phyloP scores from a whole-genome alignment of 75 land plant species.

The Azolla pinnata region DNA sequence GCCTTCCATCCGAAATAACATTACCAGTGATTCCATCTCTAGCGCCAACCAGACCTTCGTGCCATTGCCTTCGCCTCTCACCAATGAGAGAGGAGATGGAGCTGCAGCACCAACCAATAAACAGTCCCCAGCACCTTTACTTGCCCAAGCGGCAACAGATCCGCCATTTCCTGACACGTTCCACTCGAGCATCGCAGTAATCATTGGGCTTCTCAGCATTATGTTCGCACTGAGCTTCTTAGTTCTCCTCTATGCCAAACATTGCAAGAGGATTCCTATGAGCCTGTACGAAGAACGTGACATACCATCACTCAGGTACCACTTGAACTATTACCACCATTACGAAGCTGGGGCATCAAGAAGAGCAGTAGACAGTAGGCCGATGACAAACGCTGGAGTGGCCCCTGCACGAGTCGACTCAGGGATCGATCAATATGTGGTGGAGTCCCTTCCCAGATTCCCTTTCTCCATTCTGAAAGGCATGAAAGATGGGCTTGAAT shows the following conservation, averaged over 20 bases:
- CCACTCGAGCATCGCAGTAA: slow-evolving; percentile 45
- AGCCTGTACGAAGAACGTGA: slow-evolving; percentile 8
- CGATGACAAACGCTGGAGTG: too few relatives aligned
- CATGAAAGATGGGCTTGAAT: slow-evolving; percentile 66
- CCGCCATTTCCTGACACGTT: slow-evolving; percentile 14
- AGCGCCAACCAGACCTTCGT: neutral
- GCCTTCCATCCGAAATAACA: neutral
- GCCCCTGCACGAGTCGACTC: slow-evolving; percentile 20
- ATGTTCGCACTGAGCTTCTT: slow-evolving; percentile 53
- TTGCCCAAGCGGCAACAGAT: neutral
- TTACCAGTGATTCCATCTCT: neutral
- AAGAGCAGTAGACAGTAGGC: too few relatives aligned
- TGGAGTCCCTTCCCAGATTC: slow-evolving; percentile 82
- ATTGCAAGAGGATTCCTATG: slow-evolving; percentile 33
- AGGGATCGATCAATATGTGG: slow-evolving; percentile 57
- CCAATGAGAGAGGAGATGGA: neutral
- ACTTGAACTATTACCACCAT: neutral
- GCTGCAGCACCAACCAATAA: neutral
- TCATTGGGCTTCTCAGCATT: slow-evolving; percentile 48
- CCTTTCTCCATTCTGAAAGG: slow-evolving; percentile 65
- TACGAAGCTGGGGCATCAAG: neutral
- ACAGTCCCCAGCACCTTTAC: neutral
- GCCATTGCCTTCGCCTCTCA: neutral
- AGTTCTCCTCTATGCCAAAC: slow-evolving; percentile 52
- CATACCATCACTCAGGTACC: neutral